Evolutionary conservation across 139 green algal genomes (phyloP).

Genomic region (Haematococcus sp.): DNA sequence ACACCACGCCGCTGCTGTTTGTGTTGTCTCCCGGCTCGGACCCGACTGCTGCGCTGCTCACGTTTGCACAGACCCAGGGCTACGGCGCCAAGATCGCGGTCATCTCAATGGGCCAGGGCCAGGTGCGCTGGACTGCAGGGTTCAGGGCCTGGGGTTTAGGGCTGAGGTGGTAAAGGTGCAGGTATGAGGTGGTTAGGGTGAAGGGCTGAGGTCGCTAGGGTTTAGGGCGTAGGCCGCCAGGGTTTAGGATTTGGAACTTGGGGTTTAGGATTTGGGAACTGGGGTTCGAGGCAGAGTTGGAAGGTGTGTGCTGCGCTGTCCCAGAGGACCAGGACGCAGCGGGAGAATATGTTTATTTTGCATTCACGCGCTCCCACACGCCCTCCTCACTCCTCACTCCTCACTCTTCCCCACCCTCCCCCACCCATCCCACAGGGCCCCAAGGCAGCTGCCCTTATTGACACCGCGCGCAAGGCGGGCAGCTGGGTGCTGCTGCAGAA

Average conservation of each 20-base stretch:
- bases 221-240: too few species aligned
- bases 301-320: too few species aligned
- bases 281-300: too few species aligned
- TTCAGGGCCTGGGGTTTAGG: too few species aligned
- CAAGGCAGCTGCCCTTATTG: slow-evolving; percentile 68
- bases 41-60: slow-evolving; percentile 60
- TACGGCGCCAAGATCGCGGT: slow-evolving; percentile 34
- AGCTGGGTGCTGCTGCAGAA: slow-evolving; percentile 61
- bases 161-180: background rate
- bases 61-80: slow-evolving; percentile 45
- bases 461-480: slow-evolving; percentile 34
- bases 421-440: slow-evolving; percentile 30
- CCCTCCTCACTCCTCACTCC: background rate
- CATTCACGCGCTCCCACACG: background rate
- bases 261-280: too few species aligned
- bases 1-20: slow-evolving; percentile 61
- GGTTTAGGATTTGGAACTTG: too few species aligned
- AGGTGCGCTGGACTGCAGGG: slow-evolving; percentile 17
- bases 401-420: background rate
- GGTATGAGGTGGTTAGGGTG: background rate
- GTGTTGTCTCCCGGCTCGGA: slow-evolving; percentile 65
- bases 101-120: slow-evolving; percentile 66
- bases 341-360: too few species aligned
- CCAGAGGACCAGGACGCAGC: too few species aligned
- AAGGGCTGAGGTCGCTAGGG: background rate